A percentile compares a stretch with the other conserved stretches of the same genome.
Conservation (phyloP, 345 rosid genomes). For the Salix arbutifolia region DNA sequence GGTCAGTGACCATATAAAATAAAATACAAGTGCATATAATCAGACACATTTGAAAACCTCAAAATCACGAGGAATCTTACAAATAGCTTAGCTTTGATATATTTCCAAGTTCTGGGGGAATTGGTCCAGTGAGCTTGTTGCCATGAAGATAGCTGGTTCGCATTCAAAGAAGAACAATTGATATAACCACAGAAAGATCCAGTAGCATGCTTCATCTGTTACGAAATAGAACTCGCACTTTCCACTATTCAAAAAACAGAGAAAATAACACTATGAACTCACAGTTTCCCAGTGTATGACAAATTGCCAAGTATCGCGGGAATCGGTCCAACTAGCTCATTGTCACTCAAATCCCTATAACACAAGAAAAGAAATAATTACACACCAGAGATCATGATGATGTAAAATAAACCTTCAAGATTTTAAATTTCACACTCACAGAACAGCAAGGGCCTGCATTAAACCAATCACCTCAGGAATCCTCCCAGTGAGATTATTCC, state of each 20-base stretch:
- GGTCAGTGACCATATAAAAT: background rate
- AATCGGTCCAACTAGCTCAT: constrained; percentile 76
- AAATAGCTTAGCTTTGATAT: constrained; percentile 94
- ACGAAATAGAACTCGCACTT: constrained; percentile 45
- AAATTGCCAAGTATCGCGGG: constrained; percentile 91
- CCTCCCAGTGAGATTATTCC: constrained; percentile 64
- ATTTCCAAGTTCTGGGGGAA: constrained; percentile 97
- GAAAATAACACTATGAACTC: constrained; percentile 26
- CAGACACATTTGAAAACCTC: no score
- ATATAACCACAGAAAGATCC: background rate
- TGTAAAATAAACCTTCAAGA: no score
- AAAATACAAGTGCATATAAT: background rate
- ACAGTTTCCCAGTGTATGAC: constrained; percentile 89
- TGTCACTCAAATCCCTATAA: constrained; percentile 85
- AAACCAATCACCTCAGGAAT: constrained; percentile 92
- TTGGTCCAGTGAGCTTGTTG: constrained; percentile 73
- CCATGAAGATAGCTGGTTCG: constrained; percentile 78
- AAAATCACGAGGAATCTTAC: constrained; percentile 34
- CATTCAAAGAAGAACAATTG: background rate
- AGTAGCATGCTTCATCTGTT: background rate
- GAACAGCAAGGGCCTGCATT: constrained; percentile 96
- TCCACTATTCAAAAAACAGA: constrained; percentile 19
- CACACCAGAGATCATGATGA: background rate
- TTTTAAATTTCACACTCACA: constrained; percentile 44
- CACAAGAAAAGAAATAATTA: background rate